These are phyloP conservation scores for Arabidopsis suecica DNA, from an alignment of 345 rosid genomes.

Conservation along the genomic window DNA sequence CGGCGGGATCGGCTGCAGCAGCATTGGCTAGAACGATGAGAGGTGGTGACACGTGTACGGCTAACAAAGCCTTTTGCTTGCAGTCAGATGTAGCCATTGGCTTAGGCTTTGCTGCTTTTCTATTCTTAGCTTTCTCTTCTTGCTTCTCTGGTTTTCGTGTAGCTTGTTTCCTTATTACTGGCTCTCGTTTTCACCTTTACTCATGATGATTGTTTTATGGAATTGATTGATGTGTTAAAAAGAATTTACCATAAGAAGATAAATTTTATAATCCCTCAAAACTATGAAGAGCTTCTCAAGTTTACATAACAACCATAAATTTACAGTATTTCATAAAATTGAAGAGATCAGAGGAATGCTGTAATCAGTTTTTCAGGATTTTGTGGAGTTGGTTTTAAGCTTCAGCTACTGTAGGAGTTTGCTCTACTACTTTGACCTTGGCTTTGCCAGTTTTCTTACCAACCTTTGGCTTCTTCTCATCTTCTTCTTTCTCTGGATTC, in stretches of 20 bases:
- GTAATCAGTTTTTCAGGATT: conserved; percentile 3
- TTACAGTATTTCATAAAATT: neutral
- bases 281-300: conserved; percentile 3
- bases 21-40: conserved; percentile 71
- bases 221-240: conserved; percentile 6
- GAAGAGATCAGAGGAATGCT: neutral
- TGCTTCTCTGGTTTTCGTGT: conserved; percentile 86
- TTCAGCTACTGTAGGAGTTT: conserved; percentile 57
- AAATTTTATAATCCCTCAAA: neutral
- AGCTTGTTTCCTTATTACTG: conserved; percentile 74
- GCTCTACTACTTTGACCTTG: conserved; percentile 47
- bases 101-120: conserved; percentile 80
- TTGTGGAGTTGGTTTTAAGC: conserved; percentile 35
- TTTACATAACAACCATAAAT: neutral
- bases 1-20: conserved; percentile 82
- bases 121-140: conserved; percentile 72
- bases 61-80: conserved; percentile 63
- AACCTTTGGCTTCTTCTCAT: conserved; percentile 39
- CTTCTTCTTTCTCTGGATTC: conserved; percentile 50
- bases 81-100: conserved; percentile 78
- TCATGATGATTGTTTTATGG: neutral
- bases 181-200: conserved; percentile 82
- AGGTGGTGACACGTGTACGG: conserved; percentile 56
- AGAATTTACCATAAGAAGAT: neutral
- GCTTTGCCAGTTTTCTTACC: conserved; percentile 51